These are phyloP conservation scores for Podaxis sp. DNA, from an alignment of 768 basidiomycete species.

Conservation along the genomic window DNA sequence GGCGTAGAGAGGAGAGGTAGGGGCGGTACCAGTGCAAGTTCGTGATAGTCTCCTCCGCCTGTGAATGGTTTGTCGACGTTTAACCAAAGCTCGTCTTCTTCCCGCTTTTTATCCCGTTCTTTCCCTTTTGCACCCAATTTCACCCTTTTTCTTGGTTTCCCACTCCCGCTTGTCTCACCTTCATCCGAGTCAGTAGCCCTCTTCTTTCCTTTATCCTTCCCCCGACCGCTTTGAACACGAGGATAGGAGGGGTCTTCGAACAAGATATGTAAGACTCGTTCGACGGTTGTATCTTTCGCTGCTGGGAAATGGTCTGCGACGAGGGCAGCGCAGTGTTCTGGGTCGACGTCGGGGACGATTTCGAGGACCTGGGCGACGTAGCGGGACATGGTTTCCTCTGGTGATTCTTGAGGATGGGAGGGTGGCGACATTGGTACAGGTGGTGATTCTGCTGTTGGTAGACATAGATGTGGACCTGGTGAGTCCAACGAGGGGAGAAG, in stretches of 20 bases:
- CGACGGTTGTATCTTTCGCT: conserved; percentile 40
- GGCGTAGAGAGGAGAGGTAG: conserved; percentile 9
- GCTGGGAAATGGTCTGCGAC: conserved; percentile 42
- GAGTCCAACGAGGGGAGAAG: background rate
- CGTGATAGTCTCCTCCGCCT: conserved; percentile 46
- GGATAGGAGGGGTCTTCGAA: conserved; percentile 67
- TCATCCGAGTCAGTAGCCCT: conserved; percentile 31
- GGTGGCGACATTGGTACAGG: background rate
- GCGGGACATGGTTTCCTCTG: conserved; percentile 18
- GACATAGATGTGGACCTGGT: background rate
- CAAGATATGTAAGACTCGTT: conserved; percentile 56
- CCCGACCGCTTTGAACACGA: conserved; percentile 34
- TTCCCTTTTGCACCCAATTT: conserved; percentile 35
- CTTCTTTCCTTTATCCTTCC: conserved; percentile 24
- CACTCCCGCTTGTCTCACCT: conserved; percentile 8
- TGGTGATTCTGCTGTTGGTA: background rate
- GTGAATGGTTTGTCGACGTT: conserved; percentile 42
- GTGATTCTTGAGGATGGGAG: conserved; percentile 11
- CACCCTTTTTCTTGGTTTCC: conserved; percentile 29
- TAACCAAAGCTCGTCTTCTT: conserved; percentile 53
- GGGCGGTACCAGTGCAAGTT: conserved; percentile 51
- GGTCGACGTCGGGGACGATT: conserved; percentile 69
- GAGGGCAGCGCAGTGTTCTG: conserved; percentile 50
- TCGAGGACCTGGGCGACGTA: conserved; percentile 56
- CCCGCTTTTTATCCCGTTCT: conserved; percentile 18